Conservation (phyloP, 2,329 filamentous ascomycete genomes). For the Hymenoscyphus albidus region DNA sequence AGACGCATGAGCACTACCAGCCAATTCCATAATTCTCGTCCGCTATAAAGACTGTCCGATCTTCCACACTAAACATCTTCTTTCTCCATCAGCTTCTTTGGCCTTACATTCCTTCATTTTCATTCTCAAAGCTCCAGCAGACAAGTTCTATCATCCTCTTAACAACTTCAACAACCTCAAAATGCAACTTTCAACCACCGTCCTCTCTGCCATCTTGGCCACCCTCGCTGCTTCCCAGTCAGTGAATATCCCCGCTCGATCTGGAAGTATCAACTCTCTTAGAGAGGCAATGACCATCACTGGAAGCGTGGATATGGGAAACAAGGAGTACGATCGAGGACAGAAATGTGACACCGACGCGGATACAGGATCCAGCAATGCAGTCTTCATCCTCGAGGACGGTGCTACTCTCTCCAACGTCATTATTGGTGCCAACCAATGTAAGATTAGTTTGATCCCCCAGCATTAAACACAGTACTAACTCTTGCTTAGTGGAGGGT, state of each 20-base stretch:
- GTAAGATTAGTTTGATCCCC: neutral
- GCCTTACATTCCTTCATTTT: slow-evolving; percentile 10
- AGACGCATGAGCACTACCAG: neutral
- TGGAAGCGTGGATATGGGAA: slow-evolving; percentile 21
- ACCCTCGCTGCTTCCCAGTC: slow-evolving; percentile 21
- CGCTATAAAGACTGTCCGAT: neutral
- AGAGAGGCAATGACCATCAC: slow-evolving; percentile 14
- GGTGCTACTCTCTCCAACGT: slow-evolving; percentile 50
- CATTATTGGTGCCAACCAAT: slow-evolving; percentile 49
- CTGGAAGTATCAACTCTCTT: slow-evolving; percentile 18
- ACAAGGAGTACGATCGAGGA: slow-evolving; percentile 27
- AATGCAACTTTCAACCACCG: slow-evolving; percentile 23
- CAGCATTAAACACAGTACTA: neutral
- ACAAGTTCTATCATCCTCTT: neutral
- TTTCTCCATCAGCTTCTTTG: slow-evolving; percentile 11
- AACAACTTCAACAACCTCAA: slow-evolving; percentile 11
- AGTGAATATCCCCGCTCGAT: slow-evolving; percentile 23
- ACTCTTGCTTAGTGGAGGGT: slow-evolving; percentile 37
- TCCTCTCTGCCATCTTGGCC: slow-evolving; percentile 21
- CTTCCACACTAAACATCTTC: neutral
- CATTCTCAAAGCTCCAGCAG: neutral
- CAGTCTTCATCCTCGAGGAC: slow-evolving; percentile 50
- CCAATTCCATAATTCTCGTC: neutral
- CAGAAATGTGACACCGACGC: slow-evolving; percentile 21
- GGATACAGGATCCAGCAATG: slow-evolving; percentile 31